These are phyloP conservation scores for Kregervanrija fluxuum DNA, from an alignment of 805 yeast species.

Conservation along the genomic window DNA sequence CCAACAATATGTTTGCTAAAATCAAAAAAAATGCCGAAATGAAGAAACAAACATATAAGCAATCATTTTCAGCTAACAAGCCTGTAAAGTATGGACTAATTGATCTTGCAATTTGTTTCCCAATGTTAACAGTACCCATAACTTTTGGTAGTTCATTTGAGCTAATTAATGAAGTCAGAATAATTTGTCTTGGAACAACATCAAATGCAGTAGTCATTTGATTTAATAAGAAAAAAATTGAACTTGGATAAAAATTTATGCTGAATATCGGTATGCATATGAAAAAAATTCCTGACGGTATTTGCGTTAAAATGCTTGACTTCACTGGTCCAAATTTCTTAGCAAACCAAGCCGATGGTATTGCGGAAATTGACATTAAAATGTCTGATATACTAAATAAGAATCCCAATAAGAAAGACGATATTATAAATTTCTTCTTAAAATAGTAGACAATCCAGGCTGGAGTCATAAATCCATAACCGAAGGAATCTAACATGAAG, in stretches of 20 bases:
- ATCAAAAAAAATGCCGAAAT: slow-evolving; percentile 47
- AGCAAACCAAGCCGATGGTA: slow-evolving; percentile 71
- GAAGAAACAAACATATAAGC: slow-evolving; percentile 42
- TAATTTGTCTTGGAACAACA: slow-evolving; percentile 83
- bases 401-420: slow-evolving; percentile 55
- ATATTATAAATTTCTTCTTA: slow-evolving; percentile 43
- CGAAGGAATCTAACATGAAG: slow-evolving; percentile 82
- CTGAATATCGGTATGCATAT: slow-evolving; percentile 44
- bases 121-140: slow-evolving; percentile 81
- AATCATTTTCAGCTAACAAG: slow-evolving; percentile 45
- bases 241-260: slow-evolving; percentile 32
- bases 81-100: slow-evolving; percentile 82
- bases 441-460: slow-evolving; percentile 87
- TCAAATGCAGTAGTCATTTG: slow-evolving; percentile 75
- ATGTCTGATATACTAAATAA: slow-evolving; percentile 60
- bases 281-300: slow-evolving; percentile 68
- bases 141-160: slow-evolving; percentile 62
- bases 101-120: slow-evolving; percentile 78
- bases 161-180: slow-evolving; percentile 61
- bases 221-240: slow-evolving; percentile 44
- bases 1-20: slow-evolving; percentile 39
- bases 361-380: slow-evolving; percentile 58
- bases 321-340: slow-evolving; percentile 67
- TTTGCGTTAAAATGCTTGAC: slow-evolving; percentile 67
- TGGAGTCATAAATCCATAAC: slow-evolving; percentile 80